Base-by-base conservation (phyloP, 2,329 filamentous ascomycete genomes). In the Bisporella sp. region DNA sequence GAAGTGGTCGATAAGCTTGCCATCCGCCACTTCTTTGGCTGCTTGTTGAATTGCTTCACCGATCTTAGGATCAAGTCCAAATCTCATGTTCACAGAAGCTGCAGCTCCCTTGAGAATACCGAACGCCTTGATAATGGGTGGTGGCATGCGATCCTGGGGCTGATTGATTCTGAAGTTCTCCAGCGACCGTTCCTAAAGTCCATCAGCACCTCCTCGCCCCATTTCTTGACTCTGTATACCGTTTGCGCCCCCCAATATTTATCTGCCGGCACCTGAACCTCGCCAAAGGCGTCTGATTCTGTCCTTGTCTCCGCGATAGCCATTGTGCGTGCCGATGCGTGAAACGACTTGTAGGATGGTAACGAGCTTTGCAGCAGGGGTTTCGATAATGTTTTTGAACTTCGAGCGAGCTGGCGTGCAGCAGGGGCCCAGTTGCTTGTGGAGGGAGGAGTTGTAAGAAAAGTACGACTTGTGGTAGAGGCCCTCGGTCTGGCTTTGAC, bases 131-230 rank as follows among this genome's bases (percentile, higher is more conserved):
- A 97, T 77, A 62, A 99, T 86, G 43, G 91, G 87, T 58, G 89
- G 85, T 45, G 93, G 93, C 91, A 97, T 97, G 69, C 93, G 90
- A 69, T 99, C 93, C 73, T 96, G 89, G 54, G 93, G 93, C 78
- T 97, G 93, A 75, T 97, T 97, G 82, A 99, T 97, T 71, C 86
- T 87, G 80, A 99, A 99, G 78, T 99, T 99, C 71, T 87, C 85
- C 69, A 97, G 81, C 47, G 92, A 97, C 60, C 92, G 85, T 79
- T 96, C 87, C 35, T 37, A 37, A 21, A 9, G 8, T 37, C 35
- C 35, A 8, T 9, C 35, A n/a, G 8, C 35, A 37, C 8, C 35
- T 37, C 35, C 35, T 9, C 4, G 35, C 8, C 35, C 35, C 35
- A 37, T 9, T 37, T 37, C 4, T n/a, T n/a, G 35, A 37, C 8